Percentiles rank a stretch among this genome's conserved stretches.
Evolutionary conservation across 768 basidiomycete species (phyloP).

Genomic region (Trametes cubensis): DNA sequence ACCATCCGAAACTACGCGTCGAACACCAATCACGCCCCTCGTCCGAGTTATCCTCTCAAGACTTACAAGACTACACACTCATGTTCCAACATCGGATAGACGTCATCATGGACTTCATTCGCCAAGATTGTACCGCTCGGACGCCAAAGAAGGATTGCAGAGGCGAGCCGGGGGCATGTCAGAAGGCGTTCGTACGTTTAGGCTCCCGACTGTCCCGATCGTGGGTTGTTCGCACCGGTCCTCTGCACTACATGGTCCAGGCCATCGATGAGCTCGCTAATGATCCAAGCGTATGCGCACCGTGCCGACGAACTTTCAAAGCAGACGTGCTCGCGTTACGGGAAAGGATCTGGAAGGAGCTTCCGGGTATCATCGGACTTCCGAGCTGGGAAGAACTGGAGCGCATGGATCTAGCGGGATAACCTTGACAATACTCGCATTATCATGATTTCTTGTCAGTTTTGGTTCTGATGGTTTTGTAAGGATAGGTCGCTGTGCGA

Average conservation of each 20-base stretch:
- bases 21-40: conserved; percentile 55
- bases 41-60: conserved; percentile 42
- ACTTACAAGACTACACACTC: conserved; percentile 53
- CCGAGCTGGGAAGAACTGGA: conserved; percentile 50
- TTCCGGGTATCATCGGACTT: conserved; percentile 50
- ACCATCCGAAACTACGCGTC: conserved; percentile 55
- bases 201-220: conserved; percentile 47
- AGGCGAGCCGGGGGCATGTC: conserved; percentile 36
- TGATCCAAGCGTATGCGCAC: conserved; percentile 45
- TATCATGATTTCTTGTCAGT: neutral
- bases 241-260: conserved; percentile 56
- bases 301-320: conserved; percentile 47
- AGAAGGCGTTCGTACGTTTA: conserved; percentile 46
- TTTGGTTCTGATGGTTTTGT: neutral
- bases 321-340: conserved; percentile 44
- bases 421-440: neutral
- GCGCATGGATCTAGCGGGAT: conserved; percentile 33
- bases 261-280: conserved; percentile 39
- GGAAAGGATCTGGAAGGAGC: conserved; percentile 47
- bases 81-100: conserved; percentile 61
- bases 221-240: conserved; percentile 54
- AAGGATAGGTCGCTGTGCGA: too few species aligned
- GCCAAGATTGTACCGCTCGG: conserved; percentile 41
- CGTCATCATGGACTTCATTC: conserved; percentile 51
- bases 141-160: neutral